Conservation (phyloP, 768 basidiomycete genomes). For the Glaciozyma martinii region DNA sequence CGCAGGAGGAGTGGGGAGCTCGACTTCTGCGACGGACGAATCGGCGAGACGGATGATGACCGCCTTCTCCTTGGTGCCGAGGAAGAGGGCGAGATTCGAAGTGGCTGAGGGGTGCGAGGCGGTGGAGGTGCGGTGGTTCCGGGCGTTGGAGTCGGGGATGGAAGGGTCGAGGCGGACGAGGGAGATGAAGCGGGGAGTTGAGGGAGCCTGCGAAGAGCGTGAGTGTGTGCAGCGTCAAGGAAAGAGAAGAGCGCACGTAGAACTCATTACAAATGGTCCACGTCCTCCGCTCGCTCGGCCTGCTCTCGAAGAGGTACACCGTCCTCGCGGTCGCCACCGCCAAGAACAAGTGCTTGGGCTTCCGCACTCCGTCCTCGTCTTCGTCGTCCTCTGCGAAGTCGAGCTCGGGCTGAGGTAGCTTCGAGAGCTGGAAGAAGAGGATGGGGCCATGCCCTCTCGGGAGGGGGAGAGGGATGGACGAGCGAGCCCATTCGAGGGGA, state of each 20-base stretch:
- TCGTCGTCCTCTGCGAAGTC: background rate
- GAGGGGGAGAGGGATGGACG: background rate
- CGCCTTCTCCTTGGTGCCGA: conserved; percentile 2
- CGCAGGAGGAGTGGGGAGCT: background rate
- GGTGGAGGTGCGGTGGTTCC: background rate
- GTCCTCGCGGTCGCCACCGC: conserved; percentile 10
- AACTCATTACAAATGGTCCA: conserved; percentile 17
- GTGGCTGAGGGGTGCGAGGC: background rate
- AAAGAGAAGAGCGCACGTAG: background rate
- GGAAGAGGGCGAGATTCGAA: conserved; percentile 13
- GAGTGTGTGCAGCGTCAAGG: background rate
- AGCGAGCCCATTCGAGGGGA: conserved; percentile 12
- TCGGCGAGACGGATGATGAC: conserved; percentile 18
- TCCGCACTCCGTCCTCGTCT: background rate
- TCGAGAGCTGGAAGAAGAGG: conserved; percentile 16
- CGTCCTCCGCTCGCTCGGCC: background rate
- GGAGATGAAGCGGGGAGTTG: conserved; percentile 13
- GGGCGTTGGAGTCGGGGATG: background rate
- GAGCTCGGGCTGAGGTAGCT: background rate
- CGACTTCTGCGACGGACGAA: conserved; percentile 10
- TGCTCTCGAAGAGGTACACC: conserved; percentile 13
- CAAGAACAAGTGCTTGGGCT: conserved; percentile 2
- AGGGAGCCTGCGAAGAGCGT: conserved; percentile 9
- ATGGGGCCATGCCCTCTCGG: background rate
- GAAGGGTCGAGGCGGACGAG: conserved; percentile 8